Conservation (phyloP, 2,329 filamentous ascomycete genomes). For the Ceratocystis colombiana region DNA sequence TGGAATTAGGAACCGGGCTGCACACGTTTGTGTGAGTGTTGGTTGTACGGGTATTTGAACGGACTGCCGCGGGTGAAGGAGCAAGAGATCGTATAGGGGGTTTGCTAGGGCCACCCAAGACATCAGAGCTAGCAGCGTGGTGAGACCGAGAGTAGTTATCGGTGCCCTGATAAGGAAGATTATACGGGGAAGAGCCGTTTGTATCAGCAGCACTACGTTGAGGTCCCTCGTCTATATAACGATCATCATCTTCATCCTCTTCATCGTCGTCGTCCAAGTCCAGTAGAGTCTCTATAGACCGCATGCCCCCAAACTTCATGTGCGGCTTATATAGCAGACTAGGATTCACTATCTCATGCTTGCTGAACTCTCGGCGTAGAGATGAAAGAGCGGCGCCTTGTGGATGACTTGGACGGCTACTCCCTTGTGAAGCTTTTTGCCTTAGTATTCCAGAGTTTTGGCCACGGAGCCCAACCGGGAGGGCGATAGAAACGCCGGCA, state of each 20-base stretch:
- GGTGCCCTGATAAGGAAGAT: constrained; percentile 7
- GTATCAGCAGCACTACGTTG: constrained; percentile 14
- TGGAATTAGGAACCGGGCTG: constrained; percentile 13
- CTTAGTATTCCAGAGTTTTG: constrained; percentile 8
- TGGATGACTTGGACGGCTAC: constrained; percentile 13
- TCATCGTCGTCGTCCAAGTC: constrained; percentile 22
- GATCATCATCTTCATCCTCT: not conserved
- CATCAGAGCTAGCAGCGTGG: constrained; percentile 19
- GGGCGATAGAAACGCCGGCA: constrained; percentile 9
- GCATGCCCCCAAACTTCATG: constrained; percentile 14
- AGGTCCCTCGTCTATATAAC: constrained; percentile 11
- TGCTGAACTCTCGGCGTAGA: constrained; percentile 22
- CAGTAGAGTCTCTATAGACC: constrained; percentile 20
- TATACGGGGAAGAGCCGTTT: constrained; percentile 12
- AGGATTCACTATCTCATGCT: constrained; percentile 18
- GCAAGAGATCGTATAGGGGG: constrained; percentile 1
- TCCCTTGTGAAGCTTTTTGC: constrained; percentile 19
- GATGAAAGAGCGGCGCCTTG: constrained; percentile 19
- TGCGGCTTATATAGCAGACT: constrained; percentile 5
- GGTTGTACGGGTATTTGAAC: constrained; percentile 17
- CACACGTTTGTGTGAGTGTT: constrained; percentile 12
- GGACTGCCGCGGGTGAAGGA: constrained; percentile 4
- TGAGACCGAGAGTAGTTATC: constrained; percentile 18
- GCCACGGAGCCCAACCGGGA: constrained; percentile 13
- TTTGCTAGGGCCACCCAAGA: constrained; percentile 7